phyloP scores from a whole-genome alignment of 768 basidiomycete species.

The Ramaria sp. region DNA sequence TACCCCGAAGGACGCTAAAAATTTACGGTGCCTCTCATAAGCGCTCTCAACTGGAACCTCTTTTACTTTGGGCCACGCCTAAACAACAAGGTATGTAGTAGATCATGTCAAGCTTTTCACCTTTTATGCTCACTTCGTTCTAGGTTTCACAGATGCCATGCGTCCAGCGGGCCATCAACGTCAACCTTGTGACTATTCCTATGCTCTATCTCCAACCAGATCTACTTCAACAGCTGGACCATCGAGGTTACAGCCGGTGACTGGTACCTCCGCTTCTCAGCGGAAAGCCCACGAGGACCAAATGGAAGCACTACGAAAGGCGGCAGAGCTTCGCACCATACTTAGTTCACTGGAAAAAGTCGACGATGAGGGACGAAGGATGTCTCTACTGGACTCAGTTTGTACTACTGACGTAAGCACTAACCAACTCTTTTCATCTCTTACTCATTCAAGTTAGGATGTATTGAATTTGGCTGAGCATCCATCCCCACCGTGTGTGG shows the following conservation, averaged over 20 bases:
- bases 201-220: conserved; percentile 11
- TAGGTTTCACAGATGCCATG: conserved; percentile 9
- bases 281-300: conserved; percentile 30
- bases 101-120: too few species aligned
- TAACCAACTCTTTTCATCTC: neutral
- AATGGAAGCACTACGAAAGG: conserved; percentile 45
- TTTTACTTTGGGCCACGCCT: conserved; percentile 67
- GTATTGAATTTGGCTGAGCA: conserved; percentile 61
- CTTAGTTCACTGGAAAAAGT: conserved; percentile 62
- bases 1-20: conserved; percentile 41
- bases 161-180: conserved; percentile 7
- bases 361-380: conserved; percentile 62
- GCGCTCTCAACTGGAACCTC: conserved; percentile 49
- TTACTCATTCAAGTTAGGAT: conserved; percentile 27
- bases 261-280: conserved; percentile 20
- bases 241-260: neutral
- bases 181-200: neutral
- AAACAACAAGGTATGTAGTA: conserved; percentile 42
- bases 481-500: conserved; percentile 59
- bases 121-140: neutral
- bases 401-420: conserved; percentile 35
- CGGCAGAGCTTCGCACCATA: conserved; percentile 56
- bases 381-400: conserved; percentile 58
- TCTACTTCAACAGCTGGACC: conserved; percentile 13
- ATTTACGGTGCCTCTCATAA: conserved; percentile 62